Conservation (phyloP, 805 yeast genomes). For the Jamesozyma hellenica region DNA sequence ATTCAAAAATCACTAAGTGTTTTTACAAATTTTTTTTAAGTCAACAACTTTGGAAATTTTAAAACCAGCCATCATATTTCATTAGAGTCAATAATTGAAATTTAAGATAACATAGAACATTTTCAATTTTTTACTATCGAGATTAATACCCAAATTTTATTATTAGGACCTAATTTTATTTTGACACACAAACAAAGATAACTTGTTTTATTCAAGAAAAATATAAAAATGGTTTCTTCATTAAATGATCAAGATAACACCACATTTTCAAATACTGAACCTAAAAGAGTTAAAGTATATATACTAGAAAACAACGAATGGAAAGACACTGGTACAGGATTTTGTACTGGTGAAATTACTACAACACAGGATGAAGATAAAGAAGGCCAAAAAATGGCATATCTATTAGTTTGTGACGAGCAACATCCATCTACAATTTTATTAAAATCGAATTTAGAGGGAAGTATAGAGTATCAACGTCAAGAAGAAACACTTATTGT, state of each 20-base stretch:
- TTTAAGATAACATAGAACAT: no score
- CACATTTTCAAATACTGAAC: slow-evolving; percentile 26
- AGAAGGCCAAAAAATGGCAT: slow-evolving; percentile 33
- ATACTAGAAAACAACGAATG: slow-evolving; percentile 71
- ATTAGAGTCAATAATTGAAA: no score
- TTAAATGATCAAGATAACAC: background rate
- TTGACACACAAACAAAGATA: no score
- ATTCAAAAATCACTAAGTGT: no score
- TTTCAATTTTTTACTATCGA: no score
- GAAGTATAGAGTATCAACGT: slow-evolving; percentile 74
- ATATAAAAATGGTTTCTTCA: background rate
- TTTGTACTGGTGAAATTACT: slow-evolving; percentile 59
- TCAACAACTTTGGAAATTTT: no score
- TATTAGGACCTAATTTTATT: no score
- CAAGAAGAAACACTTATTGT: slow-evolving; percentile 92
- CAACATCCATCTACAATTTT: slow-evolving; percentile 47
- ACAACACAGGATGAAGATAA: slow-evolving; percentile 1
- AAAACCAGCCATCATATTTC: no score
- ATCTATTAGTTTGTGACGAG: slow-evolving; percentile 65
- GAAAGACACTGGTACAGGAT: slow-evolving; percentile 91
- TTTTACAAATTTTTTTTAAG: no score
- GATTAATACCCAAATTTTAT: no score
- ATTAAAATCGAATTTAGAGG: slow-evolving; percentile 57
- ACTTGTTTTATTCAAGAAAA: background rate
- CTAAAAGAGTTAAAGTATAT: slow-evolving; percentile 87